Conservation (phyloP, 2,329 filamentous ascomycete species). For the Orbilia ellipsospora region DNA sequence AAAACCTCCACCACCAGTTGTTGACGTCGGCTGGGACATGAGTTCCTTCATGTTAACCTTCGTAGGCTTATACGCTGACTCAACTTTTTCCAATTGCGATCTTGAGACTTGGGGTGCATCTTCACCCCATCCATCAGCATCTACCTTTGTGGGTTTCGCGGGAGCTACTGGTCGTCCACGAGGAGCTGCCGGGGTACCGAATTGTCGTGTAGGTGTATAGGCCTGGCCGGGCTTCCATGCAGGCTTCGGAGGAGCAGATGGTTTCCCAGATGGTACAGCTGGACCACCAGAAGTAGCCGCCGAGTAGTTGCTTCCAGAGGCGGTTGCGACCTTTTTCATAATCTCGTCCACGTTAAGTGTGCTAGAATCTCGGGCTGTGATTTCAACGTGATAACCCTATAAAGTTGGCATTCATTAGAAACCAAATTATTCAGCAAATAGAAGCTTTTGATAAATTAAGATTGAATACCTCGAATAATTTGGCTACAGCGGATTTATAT, state of each 20-base stretch:
- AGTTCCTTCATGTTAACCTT: slow-evolving; percentile 93
- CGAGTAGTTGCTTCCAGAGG: slow-evolving; percentile 94
- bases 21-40: slow-evolving; percentile 75
- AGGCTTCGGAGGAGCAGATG: slow-evolving; percentile 69
- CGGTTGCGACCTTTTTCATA: slow-evolving; percentile 91
- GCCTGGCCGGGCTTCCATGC: slow-evolving; percentile 87
- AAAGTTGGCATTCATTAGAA: slow-evolving; percentile 35
- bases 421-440: slow-evolving; percentile 33
- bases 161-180: slow-evolving; percentile 69
- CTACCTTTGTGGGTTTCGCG: slow-evolving; percentile 69
- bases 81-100: slow-evolving; percentile 88
- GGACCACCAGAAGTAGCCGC: slow-evolving; percentile 69
- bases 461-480: slow-evolving; percentile 79
- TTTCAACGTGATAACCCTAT: slow-evolving; percentile 93
- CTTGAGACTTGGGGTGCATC: slow-evolving; percentile 93
- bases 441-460: slow-evolving; percentile 53
- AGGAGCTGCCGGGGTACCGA: slow-evolving; percentile 61
- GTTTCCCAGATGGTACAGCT: slow-evolving; percentile 65
- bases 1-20: slow-evolving; percentile 63
- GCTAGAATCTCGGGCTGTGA: slow-evolving; percentile 90
- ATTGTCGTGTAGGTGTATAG: slow-evolving; percentile 79
- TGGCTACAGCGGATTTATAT: slow-evolving; percentile 87
- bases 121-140: slow-evolving; percentile 91
- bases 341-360: slow-evolving; percentile 89
- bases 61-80: slow-evolving; percentile 91